A percentile compares a stretch with the other conserved stretches of the same genome.
These are phyloP conservation scores for Quercus variabilis DNA, from an alignment of 306 rosid genomes.

Conservation along the genomic window DNA sequence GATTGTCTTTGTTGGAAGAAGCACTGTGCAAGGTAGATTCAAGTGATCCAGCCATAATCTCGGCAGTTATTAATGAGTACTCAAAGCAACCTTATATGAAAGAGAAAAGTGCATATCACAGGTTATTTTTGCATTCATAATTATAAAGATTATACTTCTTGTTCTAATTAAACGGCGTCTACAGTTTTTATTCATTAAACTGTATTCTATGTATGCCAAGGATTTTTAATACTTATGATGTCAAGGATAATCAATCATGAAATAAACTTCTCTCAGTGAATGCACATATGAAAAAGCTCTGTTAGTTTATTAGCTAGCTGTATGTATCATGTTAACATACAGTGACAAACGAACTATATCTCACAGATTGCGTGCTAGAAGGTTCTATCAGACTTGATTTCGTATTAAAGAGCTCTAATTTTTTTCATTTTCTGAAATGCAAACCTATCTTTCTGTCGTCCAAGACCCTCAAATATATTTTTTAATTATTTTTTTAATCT, in stretches of 20 bases:
- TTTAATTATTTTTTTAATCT: too few species aligned
- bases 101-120: conserved; percentile 54
- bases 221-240: not conserved
- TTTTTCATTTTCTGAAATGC: not conserved
- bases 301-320: not conserved
- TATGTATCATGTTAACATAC: not conserved
- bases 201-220: not conserved
- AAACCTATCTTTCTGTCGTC: not conserved
- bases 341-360: not conserved
- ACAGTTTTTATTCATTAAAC: not conserved
- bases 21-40: conserved; percentile 53
- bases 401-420: not conserved
- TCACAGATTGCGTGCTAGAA: not conserved
- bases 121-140: conserved; percentile 33
- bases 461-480: not conserved
- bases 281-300: not conserved
- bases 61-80: conserved; percentile 54
- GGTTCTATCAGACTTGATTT: not conserved
- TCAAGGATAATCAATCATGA: too few species aligned
- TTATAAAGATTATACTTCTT: not conserved
- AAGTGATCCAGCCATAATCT: conserved; percentile 47
- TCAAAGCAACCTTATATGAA: conserved; percentile 53
- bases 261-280: too few species aligned
- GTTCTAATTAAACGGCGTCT: too few species aligned
- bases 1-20: conserved; percentile 65